Base-by-base conservation (phyloP, 768 basidiomycete genomes). In the Pleurotus ostreatus region DNA sequence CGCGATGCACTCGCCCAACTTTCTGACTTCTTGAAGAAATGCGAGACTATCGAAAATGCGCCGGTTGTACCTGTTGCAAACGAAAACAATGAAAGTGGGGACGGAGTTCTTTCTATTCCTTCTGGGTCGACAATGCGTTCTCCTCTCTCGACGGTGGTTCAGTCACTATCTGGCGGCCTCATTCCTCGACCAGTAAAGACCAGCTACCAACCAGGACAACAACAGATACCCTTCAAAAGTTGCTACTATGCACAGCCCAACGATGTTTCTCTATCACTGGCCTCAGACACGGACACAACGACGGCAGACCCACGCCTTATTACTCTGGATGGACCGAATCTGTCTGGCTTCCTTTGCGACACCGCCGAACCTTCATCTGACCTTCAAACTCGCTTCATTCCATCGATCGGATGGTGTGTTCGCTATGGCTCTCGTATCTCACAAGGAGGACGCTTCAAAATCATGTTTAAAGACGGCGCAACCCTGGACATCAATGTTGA, bases 401-500 rank as follows among this genome's bases (percentile, higher is more conserved):
- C 73, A 2, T 68, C 68, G 7, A 62, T 72, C 4, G 76, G 76
- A 6, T 78, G 76, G 75, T 77, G 76, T 55, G 70, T 78, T 54
- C 68, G 75, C 46, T 69, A 74, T 43, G 61, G 62, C 26, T 74
- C 70, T 13, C 62, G 61, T n/a, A 66, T 71, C 1, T 70, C 72
- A n/a, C 70, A 74, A 55, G 73, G 73, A n/a, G 73, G 74, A 6
- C 63, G 70, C 23, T 78, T 76, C 55, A 70, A 68, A 57, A 68
- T 78, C 12, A 75, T 78, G 75, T 78, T 78, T 56, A 49, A 73
- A 16, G 76, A 77, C 61, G 76, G 76, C 1, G 62, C 65, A 26
- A 60, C 67, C 23, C 63, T 77, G 49, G 74, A 76, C 43, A 66
- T 78, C 48, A 74, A 77, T 51, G 71, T 74, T 3, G 76, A 78